Evolutionary conservation across 495 filamentous ascomycete genomes (phyloP).

Genomic region (Talaromyces nanjingensis): DNA sequence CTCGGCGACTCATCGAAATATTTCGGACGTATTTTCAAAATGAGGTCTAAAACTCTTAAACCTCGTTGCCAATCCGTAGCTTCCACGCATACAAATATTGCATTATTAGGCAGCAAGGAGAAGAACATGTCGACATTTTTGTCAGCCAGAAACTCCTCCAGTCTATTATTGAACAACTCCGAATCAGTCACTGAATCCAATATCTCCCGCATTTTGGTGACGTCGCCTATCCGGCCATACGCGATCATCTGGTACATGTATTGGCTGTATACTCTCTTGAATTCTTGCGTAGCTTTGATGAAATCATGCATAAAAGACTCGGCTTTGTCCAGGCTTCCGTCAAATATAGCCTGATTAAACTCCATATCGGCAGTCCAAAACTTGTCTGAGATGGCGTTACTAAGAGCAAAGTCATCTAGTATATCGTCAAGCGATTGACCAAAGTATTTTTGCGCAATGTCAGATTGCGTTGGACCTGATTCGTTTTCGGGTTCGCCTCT

Average conservation of each 20-base stretch:
- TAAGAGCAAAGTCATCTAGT: background rate
- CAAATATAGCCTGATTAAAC: constrained; percentile 12
- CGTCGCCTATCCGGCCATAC: constrained; percentile 16
- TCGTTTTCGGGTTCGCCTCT: background rate
- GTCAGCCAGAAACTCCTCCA: constrained; percentile 12
- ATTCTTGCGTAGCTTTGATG: constrained; percentile 3
- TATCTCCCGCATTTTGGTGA: constrained; percentile 11
- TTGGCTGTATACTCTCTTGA: constrained; percentile 10
- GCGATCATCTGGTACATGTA: constrained; percentile 18
- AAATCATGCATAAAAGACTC: constrained; percentile 13
- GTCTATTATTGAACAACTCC: constrained; percentile 14
- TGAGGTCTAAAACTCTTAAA: constrained; percentile 12
- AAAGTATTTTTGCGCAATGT: background rate
- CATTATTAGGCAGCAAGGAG: constrained; percentile 11
- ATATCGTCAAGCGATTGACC: constrained; percentile 2
- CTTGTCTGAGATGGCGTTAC: background rate
- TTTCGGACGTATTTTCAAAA: constrained; percentile 12
- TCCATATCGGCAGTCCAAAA: constrained; percentile 9
- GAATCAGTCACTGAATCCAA: constrained; percentile 18
- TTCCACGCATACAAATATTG: constrained; percentile 12
- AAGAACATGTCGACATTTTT: constrained; percentile 9
- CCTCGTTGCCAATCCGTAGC: constrained; percentile 13
- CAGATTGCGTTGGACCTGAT: background rate
- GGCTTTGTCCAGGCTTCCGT: constrained; percentile 13
- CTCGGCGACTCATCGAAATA: constrained; percentile 14